Base-by-base conservation (phyloP, 1,284 basidiomycete genomes). In the Rhodotorula sp. region DNA sequence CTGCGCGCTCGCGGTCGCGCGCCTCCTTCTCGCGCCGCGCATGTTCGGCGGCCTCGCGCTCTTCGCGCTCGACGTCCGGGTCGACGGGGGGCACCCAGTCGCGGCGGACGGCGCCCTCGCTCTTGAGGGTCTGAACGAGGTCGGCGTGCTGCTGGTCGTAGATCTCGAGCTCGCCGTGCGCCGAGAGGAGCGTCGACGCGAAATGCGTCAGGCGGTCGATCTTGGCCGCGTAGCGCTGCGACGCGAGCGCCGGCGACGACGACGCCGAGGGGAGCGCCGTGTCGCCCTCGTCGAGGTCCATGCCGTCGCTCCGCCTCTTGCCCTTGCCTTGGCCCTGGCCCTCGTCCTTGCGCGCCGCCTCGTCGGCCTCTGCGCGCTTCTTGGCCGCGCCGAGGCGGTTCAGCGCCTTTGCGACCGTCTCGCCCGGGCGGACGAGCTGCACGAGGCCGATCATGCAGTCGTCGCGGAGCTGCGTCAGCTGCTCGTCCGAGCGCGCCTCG, bases 321-420 rank as follows among this genome's bases (percentile, higher is more conserved):
- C 53, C 61, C 54, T 78, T 76, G 67, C 60, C 49, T 42, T 83
- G 83, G 41, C 78, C 80, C 49, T 84, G 81, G 58, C 81, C 83
- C 80, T 53, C 79, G 68, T 76, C 80, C 77, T 67, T 87, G 59
- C 54, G 41, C 59, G 74, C 74, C 81, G 90, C 92, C 17, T 87
- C 85, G 73, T 86, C 86, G 7, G 83, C 84, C 21, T 96, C 95
- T 1, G 97, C 67, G 23, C 61, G 89, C 82, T 91, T 92, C 41
- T 87, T 85, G 74, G 86, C 86, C 7, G 83, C 84, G 16, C 96
- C 96, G 1, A 97, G 82, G 27, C 96, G 87, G 75, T 94, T 92
- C 67, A 99, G 81, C 7, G 93, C 91, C 80, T 93, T 91, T 41
- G 97, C 84, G 1, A 98, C 91, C 0, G 91, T 91, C 83, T 99